A percentile compares a stretch with the other conserved stretches of the same genome.
phyloP scores from a whole-genome alignment of 2,329 filamentous ascomycete species.

The Aulographum hederae region DNA sequence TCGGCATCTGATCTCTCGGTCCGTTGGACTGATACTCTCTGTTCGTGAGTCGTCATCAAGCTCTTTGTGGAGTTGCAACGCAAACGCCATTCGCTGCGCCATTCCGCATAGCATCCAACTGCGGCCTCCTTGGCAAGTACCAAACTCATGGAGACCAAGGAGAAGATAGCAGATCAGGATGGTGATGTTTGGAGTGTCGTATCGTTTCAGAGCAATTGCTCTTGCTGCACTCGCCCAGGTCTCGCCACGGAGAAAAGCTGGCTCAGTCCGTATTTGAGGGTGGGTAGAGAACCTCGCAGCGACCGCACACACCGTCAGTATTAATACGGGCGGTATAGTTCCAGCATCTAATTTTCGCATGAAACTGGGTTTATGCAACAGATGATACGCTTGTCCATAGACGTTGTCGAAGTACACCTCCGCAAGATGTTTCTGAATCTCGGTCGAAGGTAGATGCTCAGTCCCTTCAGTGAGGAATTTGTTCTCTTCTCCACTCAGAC shows the following conservation, averaged over 20 bases:
- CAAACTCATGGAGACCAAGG: conserved; percentile 84
- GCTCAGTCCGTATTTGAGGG: conserved; percentile 56
- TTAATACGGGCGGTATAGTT: conserved; percentile 70
- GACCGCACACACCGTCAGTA: conserved; percentile 86
- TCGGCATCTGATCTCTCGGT: conserved; percentile 77
- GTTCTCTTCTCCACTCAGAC: too few species aligned
- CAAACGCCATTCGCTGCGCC: conserved; percentile 93
- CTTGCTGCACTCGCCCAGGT: conserved; percentile 79
- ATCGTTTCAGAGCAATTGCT: conserved; percentile 69
- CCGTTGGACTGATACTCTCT: conserved; percentile 65
- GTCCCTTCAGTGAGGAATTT: conserved; percentile 65
- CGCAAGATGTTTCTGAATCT: conserved; percentile 81
- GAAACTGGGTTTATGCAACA: conserved; percentile 93
- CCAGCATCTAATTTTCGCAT: conserved; percentile 73
- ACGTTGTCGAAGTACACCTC: conserved; percentile 93
- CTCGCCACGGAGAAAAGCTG: conserved; percentile 75
- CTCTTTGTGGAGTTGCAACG: conserved; percentile 82
- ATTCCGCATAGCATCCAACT: conserved; percentile 94
- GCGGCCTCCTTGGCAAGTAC: conserved; percentile 85
- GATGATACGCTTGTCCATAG: conserved; percentile 85
- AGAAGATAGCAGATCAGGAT: conserved; percentile 82
- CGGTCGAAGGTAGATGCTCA: conserved; percentile 65
- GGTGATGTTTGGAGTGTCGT: conserved; percentile 91
- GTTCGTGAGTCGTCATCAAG: conserved; percentile 53
- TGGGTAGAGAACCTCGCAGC: conserved; percentile 91